phyloP scores from a whole-genome alignment of 345 rosid genomes.

The Hibiscus syriacus region DNA sequence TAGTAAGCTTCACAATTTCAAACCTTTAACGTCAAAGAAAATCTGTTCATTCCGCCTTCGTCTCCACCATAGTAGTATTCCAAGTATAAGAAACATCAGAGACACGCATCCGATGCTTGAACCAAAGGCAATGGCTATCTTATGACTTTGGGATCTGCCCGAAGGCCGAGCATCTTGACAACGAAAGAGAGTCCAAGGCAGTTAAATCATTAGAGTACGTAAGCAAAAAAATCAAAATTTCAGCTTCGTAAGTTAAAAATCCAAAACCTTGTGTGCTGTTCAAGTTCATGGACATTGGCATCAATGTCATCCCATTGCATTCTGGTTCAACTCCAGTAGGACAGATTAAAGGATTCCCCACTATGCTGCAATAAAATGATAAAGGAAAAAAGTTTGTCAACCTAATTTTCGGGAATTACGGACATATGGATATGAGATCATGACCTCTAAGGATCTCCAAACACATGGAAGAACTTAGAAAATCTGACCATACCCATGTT shows the following conservation, averaged over 20 bases:
- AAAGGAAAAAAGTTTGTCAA: neutral
- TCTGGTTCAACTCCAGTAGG: constrained; percentile 87
- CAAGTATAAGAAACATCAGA: constrained; percentile 54
- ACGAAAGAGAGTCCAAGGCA: neutral
- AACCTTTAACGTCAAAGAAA: constrained; percentile 84
- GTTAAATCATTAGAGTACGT: neutral
- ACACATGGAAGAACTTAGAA: neutral
- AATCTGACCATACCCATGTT: neutral
- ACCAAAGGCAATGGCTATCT: constrained; percentile 69
- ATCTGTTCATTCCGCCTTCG: constrained; percentile 57
- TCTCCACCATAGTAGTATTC: constrained; percentile 75
- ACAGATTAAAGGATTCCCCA: constrained; percentile 84
- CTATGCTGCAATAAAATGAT: constrained; percentile 45
- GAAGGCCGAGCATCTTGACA: constrained; percentile 33
- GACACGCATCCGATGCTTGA: constrained; percentile 55
- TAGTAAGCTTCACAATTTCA: constrained; percentile 16
- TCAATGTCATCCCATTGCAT: constrained; percentile 67
- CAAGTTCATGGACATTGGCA: constrained; percentile 98
- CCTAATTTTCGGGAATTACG: neutral
- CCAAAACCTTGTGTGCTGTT: constrained; percentile 59
- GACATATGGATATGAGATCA: neutral
- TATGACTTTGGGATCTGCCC: constrained; percentile 46
- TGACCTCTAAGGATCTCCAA: neutral
- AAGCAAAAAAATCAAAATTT: neutral
- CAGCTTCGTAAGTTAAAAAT: neutral